These are phyloP conservation scores for Leccinum aurantiacum DNA, from an alignment of 768 basidiomycete species.

Conservation along the genomic window DNA sequence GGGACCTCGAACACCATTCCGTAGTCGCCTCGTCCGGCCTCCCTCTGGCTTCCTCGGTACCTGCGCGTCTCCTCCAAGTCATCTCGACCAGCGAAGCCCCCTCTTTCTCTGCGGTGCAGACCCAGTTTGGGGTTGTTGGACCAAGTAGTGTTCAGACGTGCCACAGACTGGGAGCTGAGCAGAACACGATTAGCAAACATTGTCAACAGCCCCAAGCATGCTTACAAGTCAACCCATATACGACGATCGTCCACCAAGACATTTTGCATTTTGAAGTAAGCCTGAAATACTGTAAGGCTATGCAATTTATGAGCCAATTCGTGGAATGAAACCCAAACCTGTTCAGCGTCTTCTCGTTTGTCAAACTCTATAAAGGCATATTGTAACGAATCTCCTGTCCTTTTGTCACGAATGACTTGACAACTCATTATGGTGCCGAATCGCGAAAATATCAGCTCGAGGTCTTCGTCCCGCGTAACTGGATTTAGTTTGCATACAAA, in stretches of 20 bases:
- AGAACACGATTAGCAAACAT: conserved; percentile 19
- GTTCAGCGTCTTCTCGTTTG: conserved; percentile 88
- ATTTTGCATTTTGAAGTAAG: conserved; percentile 99
- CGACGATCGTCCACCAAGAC: conserved; percentile 95
- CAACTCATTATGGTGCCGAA: conserved; percentile 97
- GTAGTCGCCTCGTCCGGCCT: conserved; percentile 44
- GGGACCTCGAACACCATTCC: conserved; percentile 86
- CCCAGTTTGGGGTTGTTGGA: conserved; percentile 71
- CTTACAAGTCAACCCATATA: conserved; percentile 98
- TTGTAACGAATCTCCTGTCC: conserved; percentile 93
- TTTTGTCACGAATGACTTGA: conserved; percentile 95
- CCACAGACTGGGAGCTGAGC: conserved; percentile 87
- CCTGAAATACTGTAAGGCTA: conserved; percentile 44
- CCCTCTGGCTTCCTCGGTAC: conserved; percentile 47
- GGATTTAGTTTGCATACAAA: conserved; percentile 99
- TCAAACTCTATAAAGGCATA: conserved; percentile 99
- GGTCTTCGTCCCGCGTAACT: conserved; percentile 92
- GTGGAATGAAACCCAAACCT: conserved; percentile 50
- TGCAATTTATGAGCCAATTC: not conserved
- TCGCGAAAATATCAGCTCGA: conserved; percentile 95
- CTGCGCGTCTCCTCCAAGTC: conserved; percentile 71
- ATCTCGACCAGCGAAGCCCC: conserved; percentile 68
- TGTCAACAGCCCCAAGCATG: conserved; percentile 18
- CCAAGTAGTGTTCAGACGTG: conserved; percentile 79
- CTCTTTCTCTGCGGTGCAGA: conserved; percentile 35